Conservation (phyloP, 108 stramenopile species). For the Cyclotella atomus region DNA sequence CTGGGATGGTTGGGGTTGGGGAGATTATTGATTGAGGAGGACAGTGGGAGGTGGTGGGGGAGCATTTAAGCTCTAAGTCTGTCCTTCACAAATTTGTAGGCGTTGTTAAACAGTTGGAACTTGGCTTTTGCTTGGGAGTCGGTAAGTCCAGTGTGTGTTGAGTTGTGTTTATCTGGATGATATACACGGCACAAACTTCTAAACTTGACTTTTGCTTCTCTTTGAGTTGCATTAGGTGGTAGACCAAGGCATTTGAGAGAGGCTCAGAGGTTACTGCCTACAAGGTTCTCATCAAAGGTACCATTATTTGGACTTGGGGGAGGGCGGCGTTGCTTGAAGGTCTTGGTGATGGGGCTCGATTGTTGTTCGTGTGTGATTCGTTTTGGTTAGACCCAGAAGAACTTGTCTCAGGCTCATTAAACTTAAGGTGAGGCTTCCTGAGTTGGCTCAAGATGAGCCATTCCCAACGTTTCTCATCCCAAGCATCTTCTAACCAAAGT, state of each 20-base stretch:
- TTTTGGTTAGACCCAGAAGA: neutral
- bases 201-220: slow-evolving; percentile 5
- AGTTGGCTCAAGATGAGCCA: neutral
- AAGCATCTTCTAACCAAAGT: neutral
- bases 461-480: neutral
- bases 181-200: neutral
- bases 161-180: neutral
- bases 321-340: neutral
- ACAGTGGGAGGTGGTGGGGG: neutral
- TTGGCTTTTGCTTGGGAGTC: neutral
- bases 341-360: neutral
- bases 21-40: neutral
- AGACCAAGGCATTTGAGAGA: neutral
- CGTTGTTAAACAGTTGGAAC: slow-evolving; percentile 1
- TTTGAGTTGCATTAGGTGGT: neutral
- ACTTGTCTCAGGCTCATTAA: neutral
- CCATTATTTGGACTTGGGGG: neutral
- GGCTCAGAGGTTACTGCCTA: neutral
- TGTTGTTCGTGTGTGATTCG: too few species aligned
- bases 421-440: neutral
- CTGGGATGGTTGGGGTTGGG: neutral
- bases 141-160: neutral
- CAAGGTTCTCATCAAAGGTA: too few species aligned
- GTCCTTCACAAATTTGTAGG: neutral
- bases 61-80: neutral